Evolutionary conservation across 2,329 filamentous ascomycete species (phyloP).

Genomic region (Sporothrix luriei): DNA sequence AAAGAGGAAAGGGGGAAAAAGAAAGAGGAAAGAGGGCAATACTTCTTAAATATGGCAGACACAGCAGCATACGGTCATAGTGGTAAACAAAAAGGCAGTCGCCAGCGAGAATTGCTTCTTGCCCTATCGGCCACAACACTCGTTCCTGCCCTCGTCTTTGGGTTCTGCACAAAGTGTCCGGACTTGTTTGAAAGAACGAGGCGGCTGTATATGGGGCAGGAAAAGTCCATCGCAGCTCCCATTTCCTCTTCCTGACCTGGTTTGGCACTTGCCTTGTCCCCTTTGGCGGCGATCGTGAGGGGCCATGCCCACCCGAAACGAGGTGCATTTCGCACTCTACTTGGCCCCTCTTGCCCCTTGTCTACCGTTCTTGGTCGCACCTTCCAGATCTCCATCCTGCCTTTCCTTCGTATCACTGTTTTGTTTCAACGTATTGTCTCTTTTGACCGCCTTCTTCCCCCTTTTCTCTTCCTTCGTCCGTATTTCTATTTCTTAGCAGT

Average conservation of each 20-base stretch:
- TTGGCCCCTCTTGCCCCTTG: slow-evolving; percentile 24
- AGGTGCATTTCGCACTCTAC: background rate
- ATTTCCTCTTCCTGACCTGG: slow-evolving; percentile 18
- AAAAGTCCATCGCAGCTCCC: background rate
- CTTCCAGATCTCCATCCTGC: slow-evolving; percentile 1
- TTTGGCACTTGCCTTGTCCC: background rate
- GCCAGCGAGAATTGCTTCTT: too few relatives aligned
- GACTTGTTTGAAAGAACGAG: background rate
- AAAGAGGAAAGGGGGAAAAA: too few relatives aligned
- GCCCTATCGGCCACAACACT: background rate
- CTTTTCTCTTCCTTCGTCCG: background rate
- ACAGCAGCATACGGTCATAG: too few relatives aligned
- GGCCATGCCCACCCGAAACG: slow-evolving; percentile 10
- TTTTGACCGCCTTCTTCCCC: background rate
- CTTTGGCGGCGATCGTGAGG: slow-evolving; percentile 19
- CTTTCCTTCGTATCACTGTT: slow-evolving; percentile 1
- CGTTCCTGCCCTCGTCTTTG: background rate
- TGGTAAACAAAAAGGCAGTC: background rate
- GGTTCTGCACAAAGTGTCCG: background rate
- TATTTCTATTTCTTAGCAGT: background rate
- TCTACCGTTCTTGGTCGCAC: slow-evolving; percentile 14
- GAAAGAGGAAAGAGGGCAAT: too few relatives aligned
- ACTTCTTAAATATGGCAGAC: too few relatives aligned
- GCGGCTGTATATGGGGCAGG: background rate
- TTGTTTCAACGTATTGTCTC: background rate